Evolutionary conservation across 805 yeast genomes (phyloP).

Genomic region (Starmerella powellii): DNA sequence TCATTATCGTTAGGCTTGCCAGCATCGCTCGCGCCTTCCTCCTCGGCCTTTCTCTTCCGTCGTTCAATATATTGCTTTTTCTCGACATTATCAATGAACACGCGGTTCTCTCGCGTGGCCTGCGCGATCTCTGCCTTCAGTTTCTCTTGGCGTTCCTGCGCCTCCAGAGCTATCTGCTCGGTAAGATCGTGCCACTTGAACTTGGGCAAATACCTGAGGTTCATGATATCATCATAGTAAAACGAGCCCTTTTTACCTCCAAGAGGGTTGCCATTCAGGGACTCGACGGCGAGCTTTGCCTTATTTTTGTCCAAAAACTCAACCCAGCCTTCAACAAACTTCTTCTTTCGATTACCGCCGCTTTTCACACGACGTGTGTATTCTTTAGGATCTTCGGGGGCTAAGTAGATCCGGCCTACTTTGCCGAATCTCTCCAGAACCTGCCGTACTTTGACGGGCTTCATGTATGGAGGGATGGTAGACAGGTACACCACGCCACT

Average conservation of each 20-base stretch:
- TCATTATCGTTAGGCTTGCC: slow-evolving; percentile 23
- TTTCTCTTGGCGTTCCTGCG: slow-evolving; percentile 77
- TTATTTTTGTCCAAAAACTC: slow-evolving; percentile 74
- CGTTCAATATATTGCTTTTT: slow-evolving; percentile 54
- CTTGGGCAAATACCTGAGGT: slow-evolving; percentile 75
- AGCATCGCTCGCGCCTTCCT: slow-evolving; percentile 20
- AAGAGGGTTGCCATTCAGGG: slow-evolving; percentile 75
- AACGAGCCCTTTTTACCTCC: slow-evolving; percentile 89
- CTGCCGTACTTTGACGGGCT: slow-evolving; percentile 79
- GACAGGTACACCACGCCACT: slow-evolving; percentile 93
- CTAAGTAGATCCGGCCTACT: slow-evolving; percentile 72
- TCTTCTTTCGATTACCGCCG: slow-evolving; percentile 86
- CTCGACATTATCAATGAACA: slow-evolving; percentile 73
- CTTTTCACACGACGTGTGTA: slow-evolving; percentile 59
- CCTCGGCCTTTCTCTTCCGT: slow-evolving; percentile 27
- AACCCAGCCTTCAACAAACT: slow-evolving; percentile 93
- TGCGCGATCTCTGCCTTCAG: slow-evolving; percentile 79
- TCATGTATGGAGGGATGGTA: slow-evolving; percentile 91
- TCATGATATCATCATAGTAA: slow-evolving; percentile 88
- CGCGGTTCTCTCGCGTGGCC: slow-evolving; percentile 75
- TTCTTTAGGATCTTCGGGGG: slow-evolving; percentile 65
- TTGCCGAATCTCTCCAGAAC: slow-evolving; percentile 72
- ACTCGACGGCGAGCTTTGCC: slow-evolving; percentile 76
- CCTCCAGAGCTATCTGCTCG: slow-evolving; percentile 82
- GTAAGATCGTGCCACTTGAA: slow-evolving; percentile 95